A percentile compares a stretch with the other conserved stretches of the same genome.
Evolutionary conservation across 257 asterid species (phyloP).

Genomic region (Linderniella brevidens): DNA sequence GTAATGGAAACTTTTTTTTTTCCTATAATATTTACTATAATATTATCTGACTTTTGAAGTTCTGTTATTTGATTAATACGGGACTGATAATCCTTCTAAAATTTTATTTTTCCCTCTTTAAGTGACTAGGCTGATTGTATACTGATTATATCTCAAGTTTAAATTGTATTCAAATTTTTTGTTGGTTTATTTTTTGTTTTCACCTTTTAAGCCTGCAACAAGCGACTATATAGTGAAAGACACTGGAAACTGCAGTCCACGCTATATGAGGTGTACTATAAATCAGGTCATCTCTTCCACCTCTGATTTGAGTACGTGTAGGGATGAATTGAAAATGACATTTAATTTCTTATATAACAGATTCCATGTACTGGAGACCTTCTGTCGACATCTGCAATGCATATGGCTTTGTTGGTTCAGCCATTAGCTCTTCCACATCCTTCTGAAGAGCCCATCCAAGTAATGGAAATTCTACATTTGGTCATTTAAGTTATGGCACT

Average conservation of each 20-base stretch:
- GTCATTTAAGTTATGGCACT: too few species aligned
- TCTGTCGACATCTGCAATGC: slow-evolving; percentile 93
- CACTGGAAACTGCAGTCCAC: slow-evolving; percentile 98
- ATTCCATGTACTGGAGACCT: slow-evolving; percentile 91
- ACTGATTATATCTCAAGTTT: too few species aligned
- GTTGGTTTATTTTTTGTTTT: too few species aligned
- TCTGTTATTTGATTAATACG: too few species aligned
- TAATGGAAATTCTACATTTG: slow-evolving; percentile 20
- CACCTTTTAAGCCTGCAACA: slow-evolving; percentile 68
- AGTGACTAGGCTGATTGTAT: too few species aligned
- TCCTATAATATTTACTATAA: background rate
- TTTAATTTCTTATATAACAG: slow-evolving; percentile 27
- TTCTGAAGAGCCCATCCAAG: slow-evolving; percentile 93
- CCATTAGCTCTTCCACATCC: slow-evolving; percentile 97
- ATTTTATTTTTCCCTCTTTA: too few species aligned
- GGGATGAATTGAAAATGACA: background rate
- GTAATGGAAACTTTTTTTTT: background rate
- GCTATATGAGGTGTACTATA: slow-evolving; percentile 88
- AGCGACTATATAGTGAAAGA: slow-evolving; percentile 86
- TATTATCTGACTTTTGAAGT: too few species aligned
- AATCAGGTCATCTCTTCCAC: slow-evolving; percentile 40
- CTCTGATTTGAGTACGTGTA: background rate
- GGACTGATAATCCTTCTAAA: too few species aligned
- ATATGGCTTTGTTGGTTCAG: slow-evolving; percentile 87
- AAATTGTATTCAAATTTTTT: too few species aligned